Evolutionary conservation across 352 stramenopile species (phyloP), one percentile per base, ranked within the genome.

Genomic region (Thraustochytrium striatum): DNA sequence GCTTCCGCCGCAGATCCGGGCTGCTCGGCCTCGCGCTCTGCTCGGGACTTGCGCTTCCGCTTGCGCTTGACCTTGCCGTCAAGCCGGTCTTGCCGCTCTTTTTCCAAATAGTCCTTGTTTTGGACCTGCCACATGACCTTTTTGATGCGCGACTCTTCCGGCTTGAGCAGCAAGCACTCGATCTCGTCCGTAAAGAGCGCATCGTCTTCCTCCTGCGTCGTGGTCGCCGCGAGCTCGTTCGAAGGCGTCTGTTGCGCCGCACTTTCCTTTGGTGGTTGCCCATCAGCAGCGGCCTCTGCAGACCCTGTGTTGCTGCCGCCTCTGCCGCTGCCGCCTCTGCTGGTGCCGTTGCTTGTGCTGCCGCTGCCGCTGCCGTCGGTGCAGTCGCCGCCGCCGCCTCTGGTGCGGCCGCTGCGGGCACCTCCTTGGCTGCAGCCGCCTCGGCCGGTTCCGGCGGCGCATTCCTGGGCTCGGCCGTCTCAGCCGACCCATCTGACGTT

Each of bases 31-130:
- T 75, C 44, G 13, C 35, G 44, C 16, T 16, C 47, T 0, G n/a
- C 21, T 28, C 41, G 33, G 11, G 65, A 28, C 65, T 61, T 75
- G 35, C 65, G 44, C 16, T 75, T 75, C 16, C 65, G 65, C 41
- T 75, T 75, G 43, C 65, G 65, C 65, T 75, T 75, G 0, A 61
- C 52, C 36, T 75, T 75, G 32, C 65, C 65, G 19, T 75, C 65
- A 3, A 62, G 30, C 16, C 65, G 65, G 39, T 75, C 65, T 28
- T 75, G 65, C 11, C 65, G 65, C 50, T 75, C 65, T 43, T 75
- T 75, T 30, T 75, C 65, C n/a, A 75, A 43, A 25, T 75, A 75
- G 5, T 32, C 65, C 9, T 38, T 30, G 35, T 75, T 75, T 32
- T 75, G 65, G 2, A 75, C 65, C 25, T 58, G 44, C 65, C 65